Evolutionary conservation across 1,284 basidiomycete genomes (phyloP).

Genomic region (Erythrobasidium hasegawianum): DNA sequence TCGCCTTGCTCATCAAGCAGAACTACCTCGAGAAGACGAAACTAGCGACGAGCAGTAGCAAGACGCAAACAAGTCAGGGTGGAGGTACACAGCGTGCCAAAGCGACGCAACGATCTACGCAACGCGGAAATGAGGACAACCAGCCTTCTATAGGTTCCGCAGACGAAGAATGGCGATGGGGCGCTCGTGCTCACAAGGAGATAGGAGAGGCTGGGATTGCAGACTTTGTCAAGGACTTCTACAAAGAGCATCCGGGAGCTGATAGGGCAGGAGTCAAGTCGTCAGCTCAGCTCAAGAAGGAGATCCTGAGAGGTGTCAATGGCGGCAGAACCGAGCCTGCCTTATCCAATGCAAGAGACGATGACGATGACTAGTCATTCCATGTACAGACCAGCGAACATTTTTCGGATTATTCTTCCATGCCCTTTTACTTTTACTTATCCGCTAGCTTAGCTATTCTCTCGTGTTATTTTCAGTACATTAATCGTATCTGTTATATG

Average conservation of each 20-base stretch:
- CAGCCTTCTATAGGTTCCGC: background rate
- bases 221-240: slow-evolving; percentile 32
- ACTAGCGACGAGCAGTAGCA: background rate
- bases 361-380: background rate
- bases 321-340: background rate
- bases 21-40: slow-evolving; percentile 29
- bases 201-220: slow-evolving; percentile 28
- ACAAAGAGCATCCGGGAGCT: slow-evolving; percentile 11
- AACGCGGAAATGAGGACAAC: slow-evolving; percentile 1
- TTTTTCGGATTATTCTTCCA: no score
- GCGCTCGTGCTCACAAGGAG: slow-evolving; percentile 17
- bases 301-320: slow-evolving; percentile 16
- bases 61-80: background rate
- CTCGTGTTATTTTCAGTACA: no score
- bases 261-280: slow-evolving; percentile 2
- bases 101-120: slow-evolving; percentile 5
- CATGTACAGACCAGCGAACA: no score
- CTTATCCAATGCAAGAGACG: background rate
- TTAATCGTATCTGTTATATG: no score
- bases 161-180: slow-evolving; percentile 32
- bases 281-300: slow-evolving; percentile 7
- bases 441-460: no score
- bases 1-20: slow-evolving; percentile 18
- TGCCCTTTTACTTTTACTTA: no score
- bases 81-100: slow-evolving; percentile 14